Evolutionary conservation across 495 filamentous ascomycete genomes (phyloP).

Genomic region (Thermochaetoides thermophila): DNA sequence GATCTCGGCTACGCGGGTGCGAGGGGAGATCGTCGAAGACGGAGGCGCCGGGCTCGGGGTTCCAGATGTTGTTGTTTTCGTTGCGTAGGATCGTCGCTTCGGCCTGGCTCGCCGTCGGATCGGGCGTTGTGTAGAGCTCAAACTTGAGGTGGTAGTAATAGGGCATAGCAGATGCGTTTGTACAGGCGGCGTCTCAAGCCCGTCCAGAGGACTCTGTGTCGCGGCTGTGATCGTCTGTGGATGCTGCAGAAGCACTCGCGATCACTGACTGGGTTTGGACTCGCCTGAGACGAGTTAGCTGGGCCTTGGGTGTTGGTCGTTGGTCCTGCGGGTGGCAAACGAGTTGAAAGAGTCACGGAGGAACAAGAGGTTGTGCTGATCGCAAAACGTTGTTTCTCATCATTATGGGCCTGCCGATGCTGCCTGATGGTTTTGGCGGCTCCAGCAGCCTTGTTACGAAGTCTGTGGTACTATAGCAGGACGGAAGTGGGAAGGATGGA

Average conservation of each 20-base stretch:
- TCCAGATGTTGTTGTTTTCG: constrained; percentile 21
- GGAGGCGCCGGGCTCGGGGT: constrained; percentile 19
- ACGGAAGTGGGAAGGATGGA: too few relatives aligned
- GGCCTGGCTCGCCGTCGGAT: constrained; percentile 13
- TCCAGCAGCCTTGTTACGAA: too few relatives aligned
- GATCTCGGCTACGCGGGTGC: constrained; percentile 17
- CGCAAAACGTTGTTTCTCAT: too few relatives aligned
- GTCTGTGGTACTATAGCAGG: too few relatives aligned
- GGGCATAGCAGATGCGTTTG: constrained; percentile 41
- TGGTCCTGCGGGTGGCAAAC: constrained; percentile 84
- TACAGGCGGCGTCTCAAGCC: background rate
- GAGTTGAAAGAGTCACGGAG: too few relatives aligned
- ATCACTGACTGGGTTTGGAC: background rate
- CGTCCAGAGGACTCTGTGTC: background rate
- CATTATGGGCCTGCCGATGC: too few relatives aligned
- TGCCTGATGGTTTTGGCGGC: too few relatives aligned
- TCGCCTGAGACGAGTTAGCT: background rate
- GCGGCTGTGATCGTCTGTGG: background rate
- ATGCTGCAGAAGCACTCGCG: background rate
- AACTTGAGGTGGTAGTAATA: constrained; percentile 88
- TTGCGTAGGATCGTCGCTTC: background rate
- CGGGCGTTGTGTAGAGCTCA: constrained; percentile 54
- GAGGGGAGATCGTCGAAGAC: constrained; percentile 33
- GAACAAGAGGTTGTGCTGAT: too few relatives aligned
- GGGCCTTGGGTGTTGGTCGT: constrained; percentile 23